These are phyloP conservation scores for Pseudonectria buxi DNA, from an alignment of 2,329 filamentous ascomycete species.

Conservation along the genomic window DNA sequence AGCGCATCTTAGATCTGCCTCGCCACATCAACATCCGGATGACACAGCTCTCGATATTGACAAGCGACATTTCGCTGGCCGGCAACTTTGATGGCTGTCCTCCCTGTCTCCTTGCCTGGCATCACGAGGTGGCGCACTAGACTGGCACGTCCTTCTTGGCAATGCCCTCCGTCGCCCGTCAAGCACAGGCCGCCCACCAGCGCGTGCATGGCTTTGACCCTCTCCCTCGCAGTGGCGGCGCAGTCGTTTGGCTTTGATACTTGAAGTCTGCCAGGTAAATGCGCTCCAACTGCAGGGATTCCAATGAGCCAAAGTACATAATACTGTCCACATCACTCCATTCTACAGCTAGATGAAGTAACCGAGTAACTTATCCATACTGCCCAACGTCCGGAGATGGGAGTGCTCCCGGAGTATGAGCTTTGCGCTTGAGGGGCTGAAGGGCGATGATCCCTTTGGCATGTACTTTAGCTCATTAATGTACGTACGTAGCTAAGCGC, in stretches of 20 bases:
- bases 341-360: slow-evolving; percentile 15
- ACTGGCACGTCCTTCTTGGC: slow-evolving; percentile 71
- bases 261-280: slow-evolving; percentile 90
- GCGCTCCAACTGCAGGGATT: slow-evolving; percentile 66
- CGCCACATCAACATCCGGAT: slow-evolving; percentile 67
- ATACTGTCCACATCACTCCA: slow-evolving; percentile 66
- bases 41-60: slow-evolving; percentile 87
- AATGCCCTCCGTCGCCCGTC: slow-evolving; percentile 73
- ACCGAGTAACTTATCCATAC: not conserved
- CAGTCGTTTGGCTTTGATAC: slow-evolving; percentile 76
- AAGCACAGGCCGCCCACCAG: slow-evolving; percentile 82
- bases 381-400: too few species aligned
- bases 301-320: slow-evolving; percentile 70
- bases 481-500: too few species aligned
- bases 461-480: slow-evolving; percentile 2
- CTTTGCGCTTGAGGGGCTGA: slow-evolving; percentile 7
- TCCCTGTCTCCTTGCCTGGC: slow-evolving; percentile 72
- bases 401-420: slow-evolving; percentile 12
- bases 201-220: slow-evolving; percentile 70
- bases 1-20: slow-evolving; percentile 13
- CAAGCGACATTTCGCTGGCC: slow-evolving; percentile 64
- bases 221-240: slow-evolving; percentile 63
- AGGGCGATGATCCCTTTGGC: not conserved
- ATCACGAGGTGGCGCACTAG: slow-evolving; percentile 77
- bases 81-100: slow-evolving; percentile 67